phyloP scores from a whole-genome alignment of 2,329 filamentous ascomycete species.

The Parastagonospora nodorum region DNA sequence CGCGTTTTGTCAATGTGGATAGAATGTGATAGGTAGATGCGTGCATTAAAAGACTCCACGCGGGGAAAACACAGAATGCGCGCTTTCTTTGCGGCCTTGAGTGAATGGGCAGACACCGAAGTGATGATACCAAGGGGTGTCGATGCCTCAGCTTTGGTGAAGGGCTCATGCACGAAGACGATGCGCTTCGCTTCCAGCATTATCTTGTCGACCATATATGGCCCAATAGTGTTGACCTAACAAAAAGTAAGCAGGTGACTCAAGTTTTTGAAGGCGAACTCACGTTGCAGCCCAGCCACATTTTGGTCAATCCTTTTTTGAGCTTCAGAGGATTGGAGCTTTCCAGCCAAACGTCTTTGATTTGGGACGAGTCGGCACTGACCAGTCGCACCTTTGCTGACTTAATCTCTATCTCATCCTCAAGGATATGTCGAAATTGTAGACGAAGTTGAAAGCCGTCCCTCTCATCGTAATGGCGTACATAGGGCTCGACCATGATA shows the following conservation, averaged over 20 bases:
- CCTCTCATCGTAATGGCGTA: slow-evolving; percentile 69
- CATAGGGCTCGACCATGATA: slow-evolving; percentile 69
- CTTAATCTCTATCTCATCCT: slow-evolving; percentile 71
- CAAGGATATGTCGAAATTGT: slow-evolving; percentile 71
- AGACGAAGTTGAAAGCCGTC: slow-evolving; percentile 78
- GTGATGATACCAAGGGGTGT: slow-evolving; percentile 56
- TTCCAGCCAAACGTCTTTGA: slow-evolving; percentile 71
- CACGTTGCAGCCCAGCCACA: slow-evolving; percentile 57
- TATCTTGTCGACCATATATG: slow-evolving; percentile 76
- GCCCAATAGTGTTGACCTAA: slow-evolving; percentile 70
- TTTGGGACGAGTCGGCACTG: slow-evolving; percentile 59
- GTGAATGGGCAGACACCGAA: slow-evolving; percentile 40
- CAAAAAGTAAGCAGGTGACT: slow-evolving; percentile 32
- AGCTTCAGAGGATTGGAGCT: slow-evolving; percentile 54
- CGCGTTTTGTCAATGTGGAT: slow-evolving; percentile 82
- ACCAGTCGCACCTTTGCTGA: slow-evolving; percentile 68
- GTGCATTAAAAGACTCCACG: slow-evolving; percentile 69
- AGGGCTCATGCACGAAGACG: slow-evolving; percentile 67
- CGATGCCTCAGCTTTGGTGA: slow-evolving; percentile 55
- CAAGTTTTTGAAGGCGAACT: slow-evolving; percentile 5
- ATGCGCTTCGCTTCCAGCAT: slow-evolving; percentile 68
- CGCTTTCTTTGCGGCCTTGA: slow-evolving; percentile 51
- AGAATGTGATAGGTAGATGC: slow-evolving; percentile 67
- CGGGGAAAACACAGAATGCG: slow-evolving; percentile 76
- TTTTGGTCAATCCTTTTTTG: slow-evolving; percentile 59